Conservation (phyloP, 352 stramenopile genomes). For the Pythium rishiriense region DNA sequence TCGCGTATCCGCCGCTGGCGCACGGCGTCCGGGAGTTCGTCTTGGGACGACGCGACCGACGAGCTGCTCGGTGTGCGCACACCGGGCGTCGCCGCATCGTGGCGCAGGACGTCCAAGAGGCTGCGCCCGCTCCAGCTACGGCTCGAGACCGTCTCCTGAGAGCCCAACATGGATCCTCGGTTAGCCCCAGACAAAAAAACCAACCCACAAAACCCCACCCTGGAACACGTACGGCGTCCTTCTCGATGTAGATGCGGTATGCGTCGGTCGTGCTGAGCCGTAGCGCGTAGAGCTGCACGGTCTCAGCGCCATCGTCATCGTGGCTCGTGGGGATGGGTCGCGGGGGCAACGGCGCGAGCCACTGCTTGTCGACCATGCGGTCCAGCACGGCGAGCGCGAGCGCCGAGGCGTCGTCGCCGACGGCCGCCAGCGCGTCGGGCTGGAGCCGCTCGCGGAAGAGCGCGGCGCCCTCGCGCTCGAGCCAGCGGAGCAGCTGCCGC, state of each 20-base stretch:
- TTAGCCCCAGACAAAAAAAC: too few relatives aligned
- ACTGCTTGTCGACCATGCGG: slow-evolving; percentile 57
- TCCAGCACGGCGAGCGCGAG: slow-evolving; percentile 51
- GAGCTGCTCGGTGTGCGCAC: slow-evolving; percentile 21
- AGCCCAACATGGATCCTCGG: too few relatives aligned
- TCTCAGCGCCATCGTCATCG: slow-evolving; percentile 27
- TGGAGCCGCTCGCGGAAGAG: slow-evolving; percentile 49
- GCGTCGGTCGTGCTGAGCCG: slow-evolving; percentile 68
- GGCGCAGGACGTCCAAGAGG: slow-evolving; percentile 19
- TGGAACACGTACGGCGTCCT: slow-evolving; percentile 50
- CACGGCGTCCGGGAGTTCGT: slow-evolving; percentile 40
- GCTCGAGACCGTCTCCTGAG: slow-evolving; percentile 27
- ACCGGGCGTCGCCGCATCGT: background rate
- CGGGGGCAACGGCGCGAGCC: slow-evolving; percentile 53
- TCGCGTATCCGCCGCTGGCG: slow-evolving; percentile 57
- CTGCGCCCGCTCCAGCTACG: slow-evolving; percentile 28
- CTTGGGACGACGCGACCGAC: slow-evolving; percentile 15
- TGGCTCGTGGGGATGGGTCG: background rate
- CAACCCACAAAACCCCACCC: too few relatives aligned
- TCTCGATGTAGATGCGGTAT: slow-evolving; percentile 85
- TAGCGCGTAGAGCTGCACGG: slow-evolving; percentile 43
- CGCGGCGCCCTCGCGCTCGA: slow-evolving; percentile 67
- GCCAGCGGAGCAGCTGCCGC: slow-evolving; percentile 63
- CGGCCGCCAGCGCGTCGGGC: slow-evolving; percentile 8
- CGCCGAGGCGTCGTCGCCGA: slow-evolving; percentile 11